phyloP scores from a whole-genome alignment of 306 rosid species.

The Sphenostylis stenocarpa region DNA sequence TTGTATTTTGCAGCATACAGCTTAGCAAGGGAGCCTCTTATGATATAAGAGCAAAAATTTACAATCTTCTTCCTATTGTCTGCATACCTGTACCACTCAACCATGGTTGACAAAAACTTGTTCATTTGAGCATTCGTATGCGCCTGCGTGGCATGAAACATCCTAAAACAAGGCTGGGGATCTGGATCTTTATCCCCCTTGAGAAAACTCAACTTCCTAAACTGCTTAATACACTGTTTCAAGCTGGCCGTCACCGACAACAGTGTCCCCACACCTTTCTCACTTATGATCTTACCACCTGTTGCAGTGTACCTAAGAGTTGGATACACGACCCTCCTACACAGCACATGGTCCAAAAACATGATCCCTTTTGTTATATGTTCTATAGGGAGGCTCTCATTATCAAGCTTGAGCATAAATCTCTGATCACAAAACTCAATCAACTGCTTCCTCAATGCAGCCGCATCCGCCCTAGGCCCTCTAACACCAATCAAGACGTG shows the following conservation, averaged over 20 bases:
- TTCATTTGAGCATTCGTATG: constrained; percentile 99
- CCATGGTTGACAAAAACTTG: constrained; percentile 85
- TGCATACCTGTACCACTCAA: constrained; percentile 94
- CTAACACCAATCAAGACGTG: constrained; percentile 87
- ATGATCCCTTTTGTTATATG: constrained; percentile 95
- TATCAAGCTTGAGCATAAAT: constrained; percentile 88
- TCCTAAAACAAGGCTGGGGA: constrained; percentile 96
- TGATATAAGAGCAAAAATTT: constrained; percentile 87
- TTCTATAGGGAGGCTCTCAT: constrained; percentile 89
- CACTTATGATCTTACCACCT: constrained; percentile 94
- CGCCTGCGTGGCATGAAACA: constrained; percentile 98
- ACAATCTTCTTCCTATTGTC: constrained; percentile 90
- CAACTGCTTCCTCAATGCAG: constrained; percentile 80
- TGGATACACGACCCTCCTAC: constrained; percentile 93
- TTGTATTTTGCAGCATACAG: constrained; percentile 98
- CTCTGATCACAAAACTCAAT: constrained; percentile 92
- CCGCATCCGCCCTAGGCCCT: constrained; percentile 89
- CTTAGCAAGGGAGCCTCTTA: constrained; percentile 93
- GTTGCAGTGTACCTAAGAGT: constrained; percentile 94
- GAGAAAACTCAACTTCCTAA: constrained; percentile 79
- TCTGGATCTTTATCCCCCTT: constrained; percentile 97
- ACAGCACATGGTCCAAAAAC: constrained; percentile 93
- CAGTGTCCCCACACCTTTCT: constrained; percentile 96
- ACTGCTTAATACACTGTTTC: constrained; percentile 89
- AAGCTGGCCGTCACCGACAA: constrained; percentile 90